Evolutionary conservation across 176 grass and related monocot genomes (phyloP).

Genomic region (Phoenix roebelenii): DNA sequence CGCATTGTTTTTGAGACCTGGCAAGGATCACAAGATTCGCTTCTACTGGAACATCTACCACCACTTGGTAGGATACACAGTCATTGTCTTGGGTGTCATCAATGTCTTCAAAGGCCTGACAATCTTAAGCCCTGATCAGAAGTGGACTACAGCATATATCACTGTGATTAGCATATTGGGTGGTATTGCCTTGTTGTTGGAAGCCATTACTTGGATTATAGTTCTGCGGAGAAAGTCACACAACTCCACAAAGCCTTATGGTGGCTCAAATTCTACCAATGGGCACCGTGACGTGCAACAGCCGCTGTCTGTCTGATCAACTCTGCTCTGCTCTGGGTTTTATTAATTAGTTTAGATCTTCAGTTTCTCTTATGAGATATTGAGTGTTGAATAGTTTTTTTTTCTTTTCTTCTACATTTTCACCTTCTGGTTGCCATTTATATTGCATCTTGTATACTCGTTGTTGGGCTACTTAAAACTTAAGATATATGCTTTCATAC

Average conservation of each 20-base stretch:
- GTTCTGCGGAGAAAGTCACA: not conserved
- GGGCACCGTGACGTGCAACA: not conserved
- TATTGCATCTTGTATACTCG: too few relatives aligned
- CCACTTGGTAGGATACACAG: not conserved
- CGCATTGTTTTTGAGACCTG: conserved; percentile 5
- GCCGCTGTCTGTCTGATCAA: not conserved
- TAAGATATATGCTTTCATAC: too few relatives aligned
- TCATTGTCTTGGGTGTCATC: conserved; percentile 6
- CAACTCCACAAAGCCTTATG: not conserved
- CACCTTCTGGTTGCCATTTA: too few relatives aligned
- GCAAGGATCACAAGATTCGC: conserved; percentile 18
- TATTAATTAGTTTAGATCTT: too few relatives aligned
- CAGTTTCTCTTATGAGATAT: too few relatives aligned
- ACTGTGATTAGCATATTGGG: not conserved
- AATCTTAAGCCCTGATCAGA: conserved; percentile 2
- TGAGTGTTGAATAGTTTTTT: too few relatives aligned
- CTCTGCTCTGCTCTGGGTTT: too few relatives aligned
- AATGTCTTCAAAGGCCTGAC: conserved; percentile 15
- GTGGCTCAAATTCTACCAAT: not conserved
- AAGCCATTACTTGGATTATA: conserved; percentile 1
- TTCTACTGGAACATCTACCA: conserved; percentile 19
- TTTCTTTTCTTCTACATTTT: too few relatives aligned
- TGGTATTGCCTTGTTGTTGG: not conserved
- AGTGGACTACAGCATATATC: conserved; percentile 8
- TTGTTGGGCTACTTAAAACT: too few relatives aligned